phyloP scores from a whole-genome alignment of 805 yeast genomes.

The Yamadazyma phyllophila region DNA sequence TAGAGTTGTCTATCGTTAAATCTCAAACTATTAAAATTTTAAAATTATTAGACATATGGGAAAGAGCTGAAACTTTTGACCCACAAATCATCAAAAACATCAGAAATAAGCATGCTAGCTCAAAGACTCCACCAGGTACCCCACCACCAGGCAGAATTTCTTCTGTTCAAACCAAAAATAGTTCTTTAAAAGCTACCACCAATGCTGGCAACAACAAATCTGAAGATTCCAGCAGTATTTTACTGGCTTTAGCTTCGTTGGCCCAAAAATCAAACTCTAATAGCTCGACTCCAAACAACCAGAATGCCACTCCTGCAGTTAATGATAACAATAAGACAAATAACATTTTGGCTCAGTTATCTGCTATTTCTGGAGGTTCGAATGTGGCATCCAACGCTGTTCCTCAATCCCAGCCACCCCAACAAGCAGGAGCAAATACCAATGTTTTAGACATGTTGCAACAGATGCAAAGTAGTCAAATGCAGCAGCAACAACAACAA shows the following conservation, averaged over 20 bases:
- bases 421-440: constrained; percentile 19
- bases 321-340: constrained; percentile 23
- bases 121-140: constrained; percentile 68
- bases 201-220: constrained; percentile 17
- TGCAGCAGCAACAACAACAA: constrained; percentile 8
- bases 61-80: constrained; percentile 73
- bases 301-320: constrained; percentile 20
- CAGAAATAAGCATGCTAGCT: constrained; percentile 55
- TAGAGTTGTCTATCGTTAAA: constrained; percentile 51
- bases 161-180: not conserved
- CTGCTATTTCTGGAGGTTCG: constrained; percentile 33
- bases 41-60: constrained; percentile 92
- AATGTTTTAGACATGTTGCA: constrained; percentile 52
- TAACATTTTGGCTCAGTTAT: constrained; percentile 42
- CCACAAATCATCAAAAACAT: constrained; percentile 53
- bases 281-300: constrained; percentile 24
- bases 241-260: constrained; percentile 68
- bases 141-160: constrained; percentile 40
- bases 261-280: constrained; percentile 43
- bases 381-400: constrained; percentile 19
- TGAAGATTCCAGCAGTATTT: constrained; percentile 57
- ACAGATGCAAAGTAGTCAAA: constrained; percentile 40
- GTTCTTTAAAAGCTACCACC: constrained; percentile 2
- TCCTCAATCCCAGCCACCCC: constrained; percentile 5
- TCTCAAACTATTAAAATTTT: constrained; percentile 67